phyloP scores from a whole-genome alignment of 345 rosid genomes.

The Sisymbrium irio region DNA sequence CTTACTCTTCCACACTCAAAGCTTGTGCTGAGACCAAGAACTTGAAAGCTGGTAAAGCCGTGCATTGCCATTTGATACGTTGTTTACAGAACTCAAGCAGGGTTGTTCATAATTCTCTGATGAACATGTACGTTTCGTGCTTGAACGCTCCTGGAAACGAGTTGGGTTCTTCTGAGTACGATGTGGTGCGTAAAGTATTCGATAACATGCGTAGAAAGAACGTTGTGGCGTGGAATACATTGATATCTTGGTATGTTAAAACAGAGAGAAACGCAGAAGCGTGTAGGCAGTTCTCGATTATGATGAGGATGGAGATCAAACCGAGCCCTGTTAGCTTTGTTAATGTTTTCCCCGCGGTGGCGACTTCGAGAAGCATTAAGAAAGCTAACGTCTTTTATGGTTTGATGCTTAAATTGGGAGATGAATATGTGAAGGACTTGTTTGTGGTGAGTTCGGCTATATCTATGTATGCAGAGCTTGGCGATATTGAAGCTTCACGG shows the following conservation, averaged over 20 bases:
- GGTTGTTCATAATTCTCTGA: constrained; percentile 70
- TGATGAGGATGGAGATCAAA: constrained; percentile 63
- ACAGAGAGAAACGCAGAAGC: constrained; percentile 58
- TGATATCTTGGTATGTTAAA: constrained; percentile 77
- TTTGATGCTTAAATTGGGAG: constrained; percentile 60
- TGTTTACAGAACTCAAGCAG: constrained; percentile 62
- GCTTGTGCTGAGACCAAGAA: constrained; percentile 66
- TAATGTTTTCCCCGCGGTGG: constrained; percentile 70
- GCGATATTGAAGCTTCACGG: constrained; percentile 54
- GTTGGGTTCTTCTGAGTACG: constrained; percentile 35
- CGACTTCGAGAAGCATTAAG: constrained; percentile 42
- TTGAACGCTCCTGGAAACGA: constrained; percentile 34
- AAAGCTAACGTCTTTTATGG: constrained; percentile 61
- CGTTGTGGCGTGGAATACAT: constrained; percentile 79
- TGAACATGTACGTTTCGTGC: constrained; percentile 76
- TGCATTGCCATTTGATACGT: constrained; percentile 80
- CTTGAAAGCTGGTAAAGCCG: constrained; percentile 57
- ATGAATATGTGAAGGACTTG: constrained; percentile 58
- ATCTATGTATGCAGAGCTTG: constrained; percentile 66
- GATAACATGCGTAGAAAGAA: constrained; percentile 63
- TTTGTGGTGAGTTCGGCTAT: constrained; percentile 75
- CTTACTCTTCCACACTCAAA: constrained; percentile 84
- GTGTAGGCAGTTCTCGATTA: constrained; percentile 50
- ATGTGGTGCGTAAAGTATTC: constrained; percentile 61
- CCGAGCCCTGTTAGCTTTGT: constrained; percentile 78